Evolutionary conservation across 2,329 filamentous ascomycete species (phyloP).

Genomic region (Epichloe sylvatica): DNA sequence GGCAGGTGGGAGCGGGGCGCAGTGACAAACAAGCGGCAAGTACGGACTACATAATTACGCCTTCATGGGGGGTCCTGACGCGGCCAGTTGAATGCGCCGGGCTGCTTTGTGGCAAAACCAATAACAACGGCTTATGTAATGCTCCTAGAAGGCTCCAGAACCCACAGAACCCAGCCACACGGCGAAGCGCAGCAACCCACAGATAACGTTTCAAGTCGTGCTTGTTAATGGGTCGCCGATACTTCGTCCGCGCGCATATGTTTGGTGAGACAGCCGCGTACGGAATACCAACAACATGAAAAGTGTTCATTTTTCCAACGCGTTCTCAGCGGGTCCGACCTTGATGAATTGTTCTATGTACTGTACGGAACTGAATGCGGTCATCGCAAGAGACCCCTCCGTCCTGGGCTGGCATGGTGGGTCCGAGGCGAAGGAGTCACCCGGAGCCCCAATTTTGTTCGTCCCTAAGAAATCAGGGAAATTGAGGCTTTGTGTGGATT

Average conservation of each 20-base stretch:
- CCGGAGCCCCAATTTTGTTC: no score
- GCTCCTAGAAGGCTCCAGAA: slow-evolving; percentile 20
- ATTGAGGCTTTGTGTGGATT: no score
- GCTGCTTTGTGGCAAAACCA: not conserved
- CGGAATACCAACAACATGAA: slow-evolving; percentile 10
- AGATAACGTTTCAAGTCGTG: no score
- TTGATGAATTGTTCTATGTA: not conserved
- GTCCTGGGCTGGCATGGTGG: no score
- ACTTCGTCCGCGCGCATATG: slow-evolving; percentile 1
- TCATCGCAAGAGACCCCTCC: not conserved
- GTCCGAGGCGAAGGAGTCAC: no score
- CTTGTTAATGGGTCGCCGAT: not conserved
- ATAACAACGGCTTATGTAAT: slow-evolving; percentile 6
- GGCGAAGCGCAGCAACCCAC: no score
- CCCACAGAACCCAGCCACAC: slow-evolving; percentile 16
- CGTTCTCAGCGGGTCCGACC: slow-evolving; percentile 9
- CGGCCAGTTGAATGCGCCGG: no score
- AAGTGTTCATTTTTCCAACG: not conserved
- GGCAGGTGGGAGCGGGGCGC: slow-evolving; percentile 11
- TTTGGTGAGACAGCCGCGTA: slow-evolving; percentile 1
- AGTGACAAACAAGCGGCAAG: slow-evolving; percentile 13
- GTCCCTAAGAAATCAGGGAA: no score
- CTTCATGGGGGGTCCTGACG: not conserved
- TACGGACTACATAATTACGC: slow-evolving; percentile 9
- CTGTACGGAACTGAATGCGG: slow-evolving; percentile 1